These are phyloP conservation scores for Spongospora subterranea DNA, from an alignment of 208 protist species.

Conservation along the genomic window DNA sequence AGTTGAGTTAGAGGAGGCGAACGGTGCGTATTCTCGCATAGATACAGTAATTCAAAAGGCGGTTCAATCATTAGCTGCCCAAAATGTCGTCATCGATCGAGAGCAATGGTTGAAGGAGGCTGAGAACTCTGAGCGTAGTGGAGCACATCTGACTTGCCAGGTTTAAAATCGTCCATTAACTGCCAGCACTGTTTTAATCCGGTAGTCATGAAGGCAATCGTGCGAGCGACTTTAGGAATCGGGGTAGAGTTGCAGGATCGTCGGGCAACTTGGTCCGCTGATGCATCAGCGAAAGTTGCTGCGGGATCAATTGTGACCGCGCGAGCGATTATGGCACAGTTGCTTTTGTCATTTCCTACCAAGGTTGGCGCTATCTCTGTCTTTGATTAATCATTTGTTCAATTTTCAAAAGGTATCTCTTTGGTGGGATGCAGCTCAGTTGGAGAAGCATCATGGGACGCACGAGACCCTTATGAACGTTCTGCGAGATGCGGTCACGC, in stretches of 20 bases:
- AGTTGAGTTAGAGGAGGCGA: constrained; percentile 77
- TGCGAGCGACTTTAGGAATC: constrained; percentile 73
- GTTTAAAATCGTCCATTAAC: not conserved
- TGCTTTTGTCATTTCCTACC: constrained; percentile 75
- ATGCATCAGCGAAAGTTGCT: constrained; percentile 75
- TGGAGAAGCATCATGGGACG: constrained; percentile 80
- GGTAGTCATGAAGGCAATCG: constrained; percentile 72
- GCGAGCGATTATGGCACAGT: constrained; percentile 80
- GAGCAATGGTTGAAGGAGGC: constrained; percentile 83
- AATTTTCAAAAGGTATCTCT: constrained; percentile 62
- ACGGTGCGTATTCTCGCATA: constrained; percentile 69
- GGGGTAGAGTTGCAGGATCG: constrained; percentile 81
- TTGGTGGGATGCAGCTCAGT: constrained; percentile 78
- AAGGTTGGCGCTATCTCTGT: constrained; percentile 74
- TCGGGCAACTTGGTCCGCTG: constrained; percentile 81
- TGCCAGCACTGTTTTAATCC: not conserved
- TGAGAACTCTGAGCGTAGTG: constrained; percentile 76
- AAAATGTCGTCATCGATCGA: constrained; percentile 72
- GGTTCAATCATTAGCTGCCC: constrained; percentile 69
- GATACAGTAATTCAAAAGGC: constrained; percentile 73
- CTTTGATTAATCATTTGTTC: not conserved
- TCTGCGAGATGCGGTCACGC: constrained; percentile 76
- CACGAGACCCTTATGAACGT: constrained; percentile 75
- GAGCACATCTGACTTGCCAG: constrained; percentile 71
- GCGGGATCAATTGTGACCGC: constrained; percentile 70